phyloP scores from a whole-genome alignment of 2,329 filamentous ascomycete genomes.

The Talaromyces sp. region DNA sequence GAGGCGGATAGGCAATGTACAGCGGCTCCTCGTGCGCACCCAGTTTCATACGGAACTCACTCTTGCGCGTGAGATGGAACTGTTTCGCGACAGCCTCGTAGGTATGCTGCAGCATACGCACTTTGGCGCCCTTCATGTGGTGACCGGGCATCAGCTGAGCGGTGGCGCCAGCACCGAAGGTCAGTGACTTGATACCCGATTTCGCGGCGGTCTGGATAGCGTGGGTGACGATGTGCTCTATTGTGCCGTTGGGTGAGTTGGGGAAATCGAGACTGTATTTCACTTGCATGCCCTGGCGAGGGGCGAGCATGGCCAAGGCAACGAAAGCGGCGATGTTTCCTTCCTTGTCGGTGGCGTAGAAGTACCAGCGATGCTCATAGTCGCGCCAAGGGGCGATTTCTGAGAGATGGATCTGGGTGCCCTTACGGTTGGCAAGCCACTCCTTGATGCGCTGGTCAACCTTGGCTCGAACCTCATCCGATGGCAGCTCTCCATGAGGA shows the following conservation, averaged over 20 bases:
- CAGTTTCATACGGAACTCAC: conserved; percentile 86
- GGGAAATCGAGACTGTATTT: conserved; percentile 97
- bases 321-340: conserved; percentile 72
- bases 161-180: conserved; percentile 81
- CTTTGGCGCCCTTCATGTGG: conserved; percentile 74
- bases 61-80: conserved; percentile 77
- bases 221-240: conserved; percentile 75
- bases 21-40: conserved; percentile 78
- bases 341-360: conserved; percentile 69
- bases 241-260: conserved; percentile 75
- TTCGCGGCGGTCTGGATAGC: conserved; percentile 61
- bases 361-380: conserved; percentile 76
- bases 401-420: conserved; percentile 83
- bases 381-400: conserved; percentile 88
- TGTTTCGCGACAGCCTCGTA: conserved; percentile 80
- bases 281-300: conserved; percentile 82
- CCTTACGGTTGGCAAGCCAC: conserved; percentile 77
- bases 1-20: conserved; percentile 85
- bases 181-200: conserved; percentile 63
- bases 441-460: conserved; percentile 70
- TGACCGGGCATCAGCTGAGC: conserved; percentile 71
- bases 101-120: conserved; percentile 75
- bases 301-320: conserved; percentile 76
- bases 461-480: conserved; percentile 64
- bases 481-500: conserved; percentile 58